Percentiles rank a stretch among this genome's conserved stretches.
phyloP scores from a whole-genome alignment of 257 asterid species.

The Anisodus tanguticus region DNA sequence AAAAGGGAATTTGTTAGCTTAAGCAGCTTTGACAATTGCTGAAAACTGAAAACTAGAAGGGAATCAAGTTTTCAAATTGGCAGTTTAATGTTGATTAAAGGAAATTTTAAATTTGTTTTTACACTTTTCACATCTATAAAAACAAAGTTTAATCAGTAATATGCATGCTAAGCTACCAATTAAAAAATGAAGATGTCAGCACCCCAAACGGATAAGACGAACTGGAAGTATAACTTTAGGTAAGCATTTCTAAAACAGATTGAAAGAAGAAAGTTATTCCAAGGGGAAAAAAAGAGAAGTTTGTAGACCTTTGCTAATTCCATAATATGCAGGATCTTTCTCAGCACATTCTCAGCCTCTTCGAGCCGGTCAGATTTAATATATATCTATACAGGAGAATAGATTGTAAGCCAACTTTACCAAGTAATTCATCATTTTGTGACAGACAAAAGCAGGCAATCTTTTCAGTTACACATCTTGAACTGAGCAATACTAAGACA shows the following conservation, averaged over 20 bases:
- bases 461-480: not conserved
- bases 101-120: not conserved
- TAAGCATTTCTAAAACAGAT: conserved; percentile 21
- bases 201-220: conserved; percentile 13
- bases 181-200: not conserved
- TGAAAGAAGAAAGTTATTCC: not conserved
- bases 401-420: conserved; percentile 17
- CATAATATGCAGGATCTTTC: conserved; percentile 73
- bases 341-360: conserved; percentile 72
- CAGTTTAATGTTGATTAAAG: not conserved
- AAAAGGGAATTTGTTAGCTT: not conserved
- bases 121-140: not conserved
- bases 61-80: not conserved
- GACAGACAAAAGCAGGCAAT: conserved; percentile 16
- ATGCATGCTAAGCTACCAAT: not conserved
- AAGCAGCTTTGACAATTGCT: not conserved
- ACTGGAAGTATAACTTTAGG: not conserved
- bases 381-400: conserved; percentile 54
- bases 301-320: conserved; percentile 75
- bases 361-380: conserved; percentile 57
- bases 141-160: not conserved
- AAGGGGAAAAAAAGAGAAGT: conserved; percentile 18
- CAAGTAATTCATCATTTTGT: conserved; percentile 18
- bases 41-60: not conserved
- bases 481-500: not conserved